Conservation (phyloP, 2,329 filamentous ascomycete genomes). For the Helotiales sp. region DNA sequence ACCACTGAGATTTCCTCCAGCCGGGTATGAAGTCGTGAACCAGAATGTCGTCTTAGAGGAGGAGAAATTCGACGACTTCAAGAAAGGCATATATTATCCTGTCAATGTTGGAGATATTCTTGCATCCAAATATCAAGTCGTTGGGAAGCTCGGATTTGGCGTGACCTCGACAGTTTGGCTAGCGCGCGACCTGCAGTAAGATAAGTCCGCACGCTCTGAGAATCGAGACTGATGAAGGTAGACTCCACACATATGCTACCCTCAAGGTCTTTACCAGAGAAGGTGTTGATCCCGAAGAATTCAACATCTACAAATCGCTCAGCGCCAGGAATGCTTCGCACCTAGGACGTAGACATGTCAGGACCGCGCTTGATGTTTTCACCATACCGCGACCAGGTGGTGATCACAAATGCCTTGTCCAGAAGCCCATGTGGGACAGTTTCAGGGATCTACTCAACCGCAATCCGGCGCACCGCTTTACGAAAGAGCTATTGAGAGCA, state of each 20-base stretch:
- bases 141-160: conserved; percentile 25
- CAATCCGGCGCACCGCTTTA: conserved; percentile 32
- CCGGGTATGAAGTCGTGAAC: too few relatives aligned
- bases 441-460: conserved; percentile 35
- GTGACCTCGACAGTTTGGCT: conserved; percentile 26
- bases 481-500: conserved; percentile 36
- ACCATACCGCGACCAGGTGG: conserved; percentile 38
- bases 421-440: conserved; percentile 46
- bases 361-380: conserved; percentile 39
- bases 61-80: too few relatives aligned
- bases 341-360: conserved; percentile 35
- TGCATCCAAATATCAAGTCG: conserved; percentile 20
- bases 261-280: conserved; percentile 15
- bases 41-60: too few relatives aligned
- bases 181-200: conserved; percentile 21
- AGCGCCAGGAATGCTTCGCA: conserved; percentile 31
- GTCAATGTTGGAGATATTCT: conserved; percentile 21
- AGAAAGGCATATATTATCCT: conserved; percentile 24
- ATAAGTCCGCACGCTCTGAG: not conserved
- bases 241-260: conserved; percentile 7
- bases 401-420: conserved; percentile 39
- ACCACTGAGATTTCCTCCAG: too few relatives aligned
- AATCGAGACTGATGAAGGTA: not conserved
- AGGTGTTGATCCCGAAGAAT: conserved; percentile 31
- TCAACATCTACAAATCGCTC: conserved; percentile 44